Conservation (phyloP, 805 yeast species). For the Zygosaccharomyces kombuchaensis region DNA sequence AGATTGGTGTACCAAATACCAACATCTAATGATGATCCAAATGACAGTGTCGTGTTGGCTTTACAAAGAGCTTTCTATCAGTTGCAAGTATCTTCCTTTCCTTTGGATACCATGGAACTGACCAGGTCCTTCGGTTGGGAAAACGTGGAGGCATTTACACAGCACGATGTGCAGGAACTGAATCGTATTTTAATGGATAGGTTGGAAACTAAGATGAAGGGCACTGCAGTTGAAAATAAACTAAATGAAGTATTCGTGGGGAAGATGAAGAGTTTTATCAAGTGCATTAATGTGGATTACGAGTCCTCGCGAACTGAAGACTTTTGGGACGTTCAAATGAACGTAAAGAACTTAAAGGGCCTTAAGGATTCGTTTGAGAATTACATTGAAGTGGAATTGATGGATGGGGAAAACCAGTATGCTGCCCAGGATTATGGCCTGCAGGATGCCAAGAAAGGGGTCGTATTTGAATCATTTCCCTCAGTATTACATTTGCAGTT, state of each 20-base stretch:
- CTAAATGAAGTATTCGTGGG: slow-evolving; percentile 88
- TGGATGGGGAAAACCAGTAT: slow-evolving; percentile 93
- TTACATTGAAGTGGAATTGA: slow-evolving; percentile 81
- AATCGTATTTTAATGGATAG: slow-evolving; percentile 94
- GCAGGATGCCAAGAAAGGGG: slow-evolving; percentile 97
- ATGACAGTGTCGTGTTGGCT: slow-evolving; percentile 70
- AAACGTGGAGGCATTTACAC: slow-evolving; percentile 89
- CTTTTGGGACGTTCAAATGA: slow-evolving; percentile 96
- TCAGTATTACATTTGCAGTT: slow-evolving; percentile 90
- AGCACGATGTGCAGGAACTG: slow-evolving; percentile 96
- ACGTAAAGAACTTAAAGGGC: slow-evolving; percentile 76
- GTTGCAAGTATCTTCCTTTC: slow-evolving; percentile 64
- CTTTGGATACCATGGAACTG: slow-evolving; percentile 80
- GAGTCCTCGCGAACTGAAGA: slow-evolving; percentile 91
- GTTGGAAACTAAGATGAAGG: slow-evolving; percentile 86
- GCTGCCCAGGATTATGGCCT: slow-evolving; percentile 85
- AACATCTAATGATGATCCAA: slow-evolving; percentile 52
- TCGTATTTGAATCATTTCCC: slow-evolving; percentile 84
- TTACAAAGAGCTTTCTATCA: slow-evolving; percentile 83
- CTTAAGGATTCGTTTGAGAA: slow-evolving; percentile 74
- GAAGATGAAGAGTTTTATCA: slow-evolving; percentile 90
- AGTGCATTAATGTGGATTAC: slow-evolving; percentile 88
- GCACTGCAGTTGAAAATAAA: slow-evolving; percentile 70
- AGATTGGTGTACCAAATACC: slow-evolving; percentile 88
- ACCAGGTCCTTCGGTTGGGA: slow-evolving; percentile 98